Evolutionary conservation across 495 filamentous ascomycete species (phyloP), one percentile per base, ranked within the genome.

Genomic region (Lichina pygmaea): DNA sequence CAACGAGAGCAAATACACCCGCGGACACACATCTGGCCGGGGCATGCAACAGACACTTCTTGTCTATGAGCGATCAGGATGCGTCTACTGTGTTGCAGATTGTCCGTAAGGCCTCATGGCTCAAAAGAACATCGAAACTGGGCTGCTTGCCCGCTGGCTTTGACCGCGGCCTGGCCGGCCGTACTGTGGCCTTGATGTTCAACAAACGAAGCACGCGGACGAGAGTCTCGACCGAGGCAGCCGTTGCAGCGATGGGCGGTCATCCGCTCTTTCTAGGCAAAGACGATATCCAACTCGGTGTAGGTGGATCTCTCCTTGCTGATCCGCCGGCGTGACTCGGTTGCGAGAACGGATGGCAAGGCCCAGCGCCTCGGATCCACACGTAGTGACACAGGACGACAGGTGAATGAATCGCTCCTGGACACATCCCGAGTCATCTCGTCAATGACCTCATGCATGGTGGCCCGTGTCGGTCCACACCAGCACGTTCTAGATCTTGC

Each of bases 191-290:
- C 48, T 81, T 97, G 75, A 78, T 85, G 66, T 95, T 97, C 67
- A 85, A 67, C 64, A 97, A 97, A 64, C 74, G 86, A 31, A 85
- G 78, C 51, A 97, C 89, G 11, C 69, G 89, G 42, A 97, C 89
- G 12, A 72, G 89, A 43, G 76, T 97, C 31, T 93, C 83, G 11
- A 92, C 84, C 11, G 89, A 97, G 63, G 73, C 75, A 7, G 89
- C 89, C 8, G 71, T 92, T 10, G 71, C 75, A 13, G 60, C 75
- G 39, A 70, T 97, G 65, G 79, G 83, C 39, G 89, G 89, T 3
- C 81, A 93, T 57, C 80, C 89, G 13, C 89, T 97, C 83, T 97
- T 95, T 58, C 62, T 97, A 40, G 81, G 83, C 44, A 84, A 81
- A 55, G 77, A 86, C 41, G 89, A 97, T 57, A 97, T 97, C 46